These are phyloP conservation scores for Leccinellum luteum DNA, from an alignment of 768 basidiomycete species.

Conservation along the genomic window DNA sequence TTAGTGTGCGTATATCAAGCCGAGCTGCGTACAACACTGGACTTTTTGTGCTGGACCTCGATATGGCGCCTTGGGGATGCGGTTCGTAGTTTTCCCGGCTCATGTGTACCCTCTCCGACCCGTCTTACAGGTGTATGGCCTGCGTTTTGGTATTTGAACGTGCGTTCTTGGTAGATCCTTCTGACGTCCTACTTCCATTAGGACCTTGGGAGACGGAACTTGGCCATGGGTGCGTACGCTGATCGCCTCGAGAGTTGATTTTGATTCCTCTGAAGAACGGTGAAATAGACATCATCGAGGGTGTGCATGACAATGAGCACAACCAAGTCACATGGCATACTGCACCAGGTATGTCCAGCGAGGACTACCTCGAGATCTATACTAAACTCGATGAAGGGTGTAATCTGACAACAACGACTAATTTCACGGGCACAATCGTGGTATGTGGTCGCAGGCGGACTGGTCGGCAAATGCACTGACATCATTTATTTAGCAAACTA, in stretches of 20 bases:
- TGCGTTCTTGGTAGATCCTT: not conserved
- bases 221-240: conserved; percentile 61
- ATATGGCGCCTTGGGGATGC: conserved; percentile 87
- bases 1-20: conserved; percentile 76
- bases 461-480: not conserved
- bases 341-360: conserved; percentile 43
- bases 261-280: conserved; percentile 47
- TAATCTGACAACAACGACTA: conserved; percentile 48
- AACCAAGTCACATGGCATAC: conserved; percentile 87
- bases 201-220: conserved; percentile 43
- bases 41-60: conserved; percentile 80
- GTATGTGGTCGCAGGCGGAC: conserved; percentile 37
- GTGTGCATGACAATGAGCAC: conserved; percentile 80
- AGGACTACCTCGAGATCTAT: not conserved
- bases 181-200: conserved; percentile 11
- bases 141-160: conserved; percentile 61
- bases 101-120: conserved; percentile 1
- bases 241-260: not conserved
- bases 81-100: conserved; percentile 38
- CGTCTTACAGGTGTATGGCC: conserved; percentile 68
- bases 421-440: conserved; percentile 62
- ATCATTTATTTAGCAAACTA: conserved; percentile 41
- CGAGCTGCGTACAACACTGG: conserved; percentile 65
- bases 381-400: conserved; percentile 45
- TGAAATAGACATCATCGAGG: conserved; percentile 83